Evolutionary conservation across 306 rosid species (phyloP).

Genomic region (Delonix regia): DNA sequence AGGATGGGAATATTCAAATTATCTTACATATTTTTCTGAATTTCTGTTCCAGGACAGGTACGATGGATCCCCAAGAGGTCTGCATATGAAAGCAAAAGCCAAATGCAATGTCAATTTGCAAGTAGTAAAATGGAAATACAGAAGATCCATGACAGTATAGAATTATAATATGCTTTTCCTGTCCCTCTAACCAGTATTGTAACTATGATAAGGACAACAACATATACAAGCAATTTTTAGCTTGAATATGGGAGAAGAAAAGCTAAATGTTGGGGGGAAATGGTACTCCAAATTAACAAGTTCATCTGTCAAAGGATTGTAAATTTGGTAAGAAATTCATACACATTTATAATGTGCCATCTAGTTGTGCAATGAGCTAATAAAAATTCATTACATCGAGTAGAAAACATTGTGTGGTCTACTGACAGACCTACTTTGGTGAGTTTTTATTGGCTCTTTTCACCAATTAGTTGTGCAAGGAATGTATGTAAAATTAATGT

Average conservation of each 20-base stretch:
- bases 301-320: neutral
- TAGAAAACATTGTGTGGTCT: too few species aligned
- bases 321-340: neutral
- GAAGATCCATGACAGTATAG: neutral
- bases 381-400: too few species aligned
- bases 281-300: too few species aligned
- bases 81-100: conserved; percentile 46
- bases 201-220: neutral
- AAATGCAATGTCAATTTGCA: conserved; percentile 34
- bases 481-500: neutral
- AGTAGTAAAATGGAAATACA: neutral
- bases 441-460: too few species aligned
- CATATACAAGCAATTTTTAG: neutral
- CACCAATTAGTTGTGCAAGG: neutral
- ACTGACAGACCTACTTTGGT: too few species aligned
- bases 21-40: conserved; percentile 41
- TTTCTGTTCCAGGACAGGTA: conserved; percentile 87
- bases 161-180: neutral
- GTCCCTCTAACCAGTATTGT: neutral
- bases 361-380: too few species aligned
- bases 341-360: too few species aligned
- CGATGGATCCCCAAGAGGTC: conserved; percentile 93
- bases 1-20: conserved; percentile 13
- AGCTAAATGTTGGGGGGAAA: neutral
- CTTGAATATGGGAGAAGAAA: neutral